Base-by-base conservation (phyloP, 345 rosid genomes). In the Brassica incana region DNA sequence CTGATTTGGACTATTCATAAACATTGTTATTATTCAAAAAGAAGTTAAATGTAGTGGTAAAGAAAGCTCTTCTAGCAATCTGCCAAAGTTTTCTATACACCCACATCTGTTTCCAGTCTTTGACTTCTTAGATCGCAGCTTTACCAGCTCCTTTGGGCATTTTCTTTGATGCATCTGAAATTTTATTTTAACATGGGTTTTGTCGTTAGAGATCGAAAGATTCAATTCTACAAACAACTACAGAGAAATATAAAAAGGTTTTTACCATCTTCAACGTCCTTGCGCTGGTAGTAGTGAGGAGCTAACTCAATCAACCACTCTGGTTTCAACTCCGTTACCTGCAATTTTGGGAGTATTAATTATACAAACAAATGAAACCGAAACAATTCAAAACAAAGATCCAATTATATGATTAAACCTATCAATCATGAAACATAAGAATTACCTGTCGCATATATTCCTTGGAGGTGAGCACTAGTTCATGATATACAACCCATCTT, bases 291-390 rank as follows among this genome's bases (percentile, higher is more conserved):
- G 81, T 83, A 96, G 74, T 96, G 98, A 1, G 98, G 99, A 14
- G 97, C 98, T 82, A 93, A 89, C 85, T 96, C 99, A 61, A 93
- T 91, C 85, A 96, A 86, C 98, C 99, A 96, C 50, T 96, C 99
- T 4, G 99, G 99, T 83, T 92, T 96, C 78, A 93, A 89, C 78
- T 96, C 98, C 10, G 97, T 90, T 36, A 92, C 97, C 98, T 95
- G 87, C 62, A 14, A 35, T 80, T 69, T 61, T 1, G 6, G 58
- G 58, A 6, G 67, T 73, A 4, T 25, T 40, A 12, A 25, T 14
- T 10, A 73, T 80, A 32, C 36, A 80, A 78, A 4, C 32, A 77
- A 56, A 67, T 18, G 72, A 80, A 75, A 63, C 20, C 71, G 48
- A 59, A 48, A 36, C 11, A 76, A 16, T 27, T 58, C 7, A 20